phyloP scores from a whole-genome alignment of 208 protist species.

The Vickermania spadyakhi region DNA sequence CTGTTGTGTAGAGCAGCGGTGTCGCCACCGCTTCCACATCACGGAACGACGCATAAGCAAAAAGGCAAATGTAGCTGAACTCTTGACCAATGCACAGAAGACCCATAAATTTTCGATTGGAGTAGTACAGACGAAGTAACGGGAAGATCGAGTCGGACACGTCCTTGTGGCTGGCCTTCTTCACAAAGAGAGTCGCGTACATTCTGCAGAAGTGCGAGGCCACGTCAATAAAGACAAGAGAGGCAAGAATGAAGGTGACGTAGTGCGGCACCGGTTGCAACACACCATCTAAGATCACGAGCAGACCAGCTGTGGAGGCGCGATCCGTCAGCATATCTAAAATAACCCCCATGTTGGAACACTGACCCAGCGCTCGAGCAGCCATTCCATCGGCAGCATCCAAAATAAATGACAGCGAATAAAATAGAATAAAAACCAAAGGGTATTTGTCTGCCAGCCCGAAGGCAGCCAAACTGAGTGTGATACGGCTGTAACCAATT shows the following conservation, averaged over 20 bases:
- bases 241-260: constrained; percentile 40
- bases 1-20: constrained; percentile 20
- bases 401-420: constrained; percentile 75
- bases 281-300: constrained; percentile 79
- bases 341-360: constrained; percentile 87
- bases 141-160: constrained; percentile 67
- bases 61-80: constrained; percentile 87
- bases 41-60: constrained; percentile 49
- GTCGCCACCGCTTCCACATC: constrained; percentile 11
- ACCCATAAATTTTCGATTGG: constrained; percentile 73
- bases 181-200: constrained; percentile 71
- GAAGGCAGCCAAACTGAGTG: constrained; percentile 60
- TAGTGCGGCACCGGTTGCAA: constrained; percentile 51
- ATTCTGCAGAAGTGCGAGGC: constrained; percentile 91
- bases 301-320: constrained; percentile 80
- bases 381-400: constrained; percentile 89
- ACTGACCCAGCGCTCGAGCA: constrained; percentile 81
- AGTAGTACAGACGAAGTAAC: constrained; percentile 89
- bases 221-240: constrained; percentile 85
- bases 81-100: constrained; percentile 88
- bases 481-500: constrained; percentile 85
- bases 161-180: constrained; percentile 78
- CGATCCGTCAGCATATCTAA: constrained; percentile 94
- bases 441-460: constrained; percentile 56
- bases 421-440: constrained; percentile 57